A percentile compares a stretch with the other conserved stretches of the same genome.
Evolutionary conservation across 257 asterid genomes (phyloP).

Genomic region (Coffea eugenioides): DNA sequence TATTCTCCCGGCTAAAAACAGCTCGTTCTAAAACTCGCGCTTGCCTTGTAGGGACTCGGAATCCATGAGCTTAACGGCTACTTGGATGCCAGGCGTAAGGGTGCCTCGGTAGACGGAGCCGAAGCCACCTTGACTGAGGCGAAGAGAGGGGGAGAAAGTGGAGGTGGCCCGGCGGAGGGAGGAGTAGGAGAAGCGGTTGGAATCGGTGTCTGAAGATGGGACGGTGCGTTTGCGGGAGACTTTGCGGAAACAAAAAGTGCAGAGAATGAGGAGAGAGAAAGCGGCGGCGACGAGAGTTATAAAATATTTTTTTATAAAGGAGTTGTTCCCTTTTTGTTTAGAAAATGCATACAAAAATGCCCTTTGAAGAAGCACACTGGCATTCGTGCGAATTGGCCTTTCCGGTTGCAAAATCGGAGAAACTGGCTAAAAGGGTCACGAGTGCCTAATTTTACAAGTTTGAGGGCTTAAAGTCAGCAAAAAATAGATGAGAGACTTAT

Average conservation of each 20-base stretch:
- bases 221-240: conserved; percentile 68
- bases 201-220: conserved; percentile 68
- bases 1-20: conserved; percentile 68
- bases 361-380: too few species aligned
- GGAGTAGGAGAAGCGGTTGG: conserved; percentile 66
- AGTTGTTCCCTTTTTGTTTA: too few species aligned
- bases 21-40: conserved; percentile 94
- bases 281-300: conserved; percentile 60
- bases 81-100: conserved; percentile 34
- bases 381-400: too few species aligned
- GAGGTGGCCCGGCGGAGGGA: conserved; percentile 78
- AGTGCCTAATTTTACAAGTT: too few species aligned
- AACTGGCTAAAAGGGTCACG: too few species aligned
- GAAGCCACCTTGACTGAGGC: conserved; percentile 92
- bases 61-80: conserved; percentile 91
- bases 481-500: too few species aligned
- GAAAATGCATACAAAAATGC: too few species aligned
- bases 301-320: too few species aligned
- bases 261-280: conserved; percentile 51
- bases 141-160: conserved; percentile 63
- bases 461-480: too few species aligned
- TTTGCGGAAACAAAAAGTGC: conserved; percentile 67
- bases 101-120: conserved; percentile 87
- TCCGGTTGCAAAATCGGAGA: too few species aligned
- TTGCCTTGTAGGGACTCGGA: conserved; percentile 92